Evolutionary conservation across 2,329 filamentous ascomycete genomes (phyloP), one percentile per base, ranked within the genome.

Genomic region (Pleurostoma richardsiae): DNA sequence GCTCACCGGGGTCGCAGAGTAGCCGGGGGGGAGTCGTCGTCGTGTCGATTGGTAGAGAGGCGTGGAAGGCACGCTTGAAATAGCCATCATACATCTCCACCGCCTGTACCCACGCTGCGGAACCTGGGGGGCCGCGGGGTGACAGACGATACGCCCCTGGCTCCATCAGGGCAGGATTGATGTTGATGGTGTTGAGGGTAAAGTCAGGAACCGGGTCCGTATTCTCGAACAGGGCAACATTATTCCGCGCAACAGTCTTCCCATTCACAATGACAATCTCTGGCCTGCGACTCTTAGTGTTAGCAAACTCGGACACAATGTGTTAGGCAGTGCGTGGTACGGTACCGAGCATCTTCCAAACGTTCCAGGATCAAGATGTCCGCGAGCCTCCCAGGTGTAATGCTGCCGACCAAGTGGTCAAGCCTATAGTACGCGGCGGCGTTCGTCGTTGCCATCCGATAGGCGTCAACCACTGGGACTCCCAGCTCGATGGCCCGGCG

Each of bases 1-100:
- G 46, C 49, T 58, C 41, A 36, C 33, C n/a, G 41, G 61, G 57
- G n/a, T 61, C 57, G 36, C 58, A 36, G 33, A 36, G 33, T 8
- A 36, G 8, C 8, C 33, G 8, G 33, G 33, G 33, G 33, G 33
- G 33, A 36, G 33, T 8, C 8, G 33, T 36, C 8, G 8, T 36
- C 33, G 8, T 36, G 33, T 36, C 33, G 33, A 50, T 42, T 19
- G 33, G 29, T 6, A 58, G 49, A 1, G 30, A n/a, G n/a, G 50
- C 47, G 40, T 57, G 54, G 38, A 56, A 56, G n/a, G 54, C 52
- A 8, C 54, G 49, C 39, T 57, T 58, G 51, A 56, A 58, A 44
- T 57, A 58, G 26, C 53, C 56, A 38, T 58, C 50, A 40, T 58
- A 57, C 54, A 58, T 58, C 43, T 56, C 53, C 40, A 56, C 54